Evolutionary conservation across 306 rosid species (phyloP).

Genomic region (Vicia villosa): DNA sequence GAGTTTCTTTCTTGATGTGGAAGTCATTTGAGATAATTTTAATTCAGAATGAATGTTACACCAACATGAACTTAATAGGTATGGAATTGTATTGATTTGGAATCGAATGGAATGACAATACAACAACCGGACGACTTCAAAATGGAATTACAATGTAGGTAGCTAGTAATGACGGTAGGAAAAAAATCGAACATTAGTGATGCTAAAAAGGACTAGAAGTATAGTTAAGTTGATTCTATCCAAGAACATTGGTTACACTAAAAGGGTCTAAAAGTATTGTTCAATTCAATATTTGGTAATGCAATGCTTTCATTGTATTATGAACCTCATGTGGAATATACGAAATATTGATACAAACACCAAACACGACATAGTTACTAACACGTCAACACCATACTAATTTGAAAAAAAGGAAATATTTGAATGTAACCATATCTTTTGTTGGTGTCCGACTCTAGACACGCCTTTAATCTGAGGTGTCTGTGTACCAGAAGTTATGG

Average conservation of each 20-base stretch:
- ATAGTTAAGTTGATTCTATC: slow-evolving; percentile 4
- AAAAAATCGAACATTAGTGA: neutral
- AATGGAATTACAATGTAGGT: neutral
- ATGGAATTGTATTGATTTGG: neutral
- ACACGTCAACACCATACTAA: too few relatives aligned
- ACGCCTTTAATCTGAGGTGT: too few relatives aligned
- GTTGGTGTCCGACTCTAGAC: too few relatives aligned
- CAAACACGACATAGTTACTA: too few relatives aligned
- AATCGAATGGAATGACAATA: neutral
- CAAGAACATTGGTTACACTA: too few relatives aligned
- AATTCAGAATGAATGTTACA: neutral
- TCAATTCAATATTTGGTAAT: slow-evolving; percentile 3
- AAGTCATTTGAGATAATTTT: neutral
- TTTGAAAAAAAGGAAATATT: too few relatives aligned
- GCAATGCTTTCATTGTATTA: slow-evolving; percentile 10
- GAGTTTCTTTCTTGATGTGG: neutral
- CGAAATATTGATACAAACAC: too few relatives aligned
- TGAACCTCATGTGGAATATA: neutral
- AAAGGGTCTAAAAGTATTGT: too few relatives aligned
- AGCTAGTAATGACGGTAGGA: neutral
- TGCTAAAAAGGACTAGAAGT: neutral
- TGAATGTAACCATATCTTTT: too few relatives aligned
- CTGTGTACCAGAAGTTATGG: neutral
- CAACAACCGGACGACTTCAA: neutral
- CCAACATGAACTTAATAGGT: slow-evolving; percentile 14